Conservation (phyloP, 1,284 basidiomycete species). For the Moesziomyces parantarcticus region DNA sequence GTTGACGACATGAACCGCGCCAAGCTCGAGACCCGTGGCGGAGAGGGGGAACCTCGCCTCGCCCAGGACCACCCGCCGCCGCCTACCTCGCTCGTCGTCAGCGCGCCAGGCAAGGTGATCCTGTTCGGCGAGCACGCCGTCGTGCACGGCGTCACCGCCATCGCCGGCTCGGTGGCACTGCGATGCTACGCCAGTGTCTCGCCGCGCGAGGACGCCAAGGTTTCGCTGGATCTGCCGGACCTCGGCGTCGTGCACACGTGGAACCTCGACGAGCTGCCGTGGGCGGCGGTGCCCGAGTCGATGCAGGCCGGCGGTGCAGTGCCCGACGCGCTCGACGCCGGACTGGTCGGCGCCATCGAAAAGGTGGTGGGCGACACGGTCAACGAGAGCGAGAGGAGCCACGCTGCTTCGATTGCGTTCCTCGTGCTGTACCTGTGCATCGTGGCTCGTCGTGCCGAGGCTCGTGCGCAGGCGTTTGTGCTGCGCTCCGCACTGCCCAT, state of each 20-base stretch:
- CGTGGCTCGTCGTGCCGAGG: conserved; percentile 71
- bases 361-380: conserved; percentile 54
- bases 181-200: conserved; percentile 90
- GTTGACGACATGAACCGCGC: conserved; percentile 53
- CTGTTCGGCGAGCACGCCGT: conserved; percentile 99
- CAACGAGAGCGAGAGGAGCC: conserved; percentile 63
- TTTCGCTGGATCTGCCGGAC: conserved; percentile 84
- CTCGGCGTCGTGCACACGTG: conserved; percentile 85
- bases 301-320: conserved; percentile 70
- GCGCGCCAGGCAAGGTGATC: conserved; percentile 93
- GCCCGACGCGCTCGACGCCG: conserved; percentile 70
- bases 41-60: conserved; percentile 47
- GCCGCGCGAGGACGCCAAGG: conserved; percentile 78
- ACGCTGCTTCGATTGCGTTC: conserved; percentile 82
- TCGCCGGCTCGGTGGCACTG: conserved; percentile 93
- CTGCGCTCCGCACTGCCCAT: conserved; percentile 95
- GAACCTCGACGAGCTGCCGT: conserved; percentile 82
- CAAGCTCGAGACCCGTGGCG: conserved; percentile 58
- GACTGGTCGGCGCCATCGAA: conserved; percentile 44
- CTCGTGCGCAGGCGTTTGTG: conserved; percentile 81
- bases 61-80: conserved; percentile 39
- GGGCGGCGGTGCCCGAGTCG: conserved; percentile 74
- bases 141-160: conserved; percentile 94
- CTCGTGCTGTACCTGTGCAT: conserved; percentile 93
- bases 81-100: conserved; percentile 51